Base-by-base conservation (phyloP, 306 rosid species). In the Mucuna pruriens region DNA sequence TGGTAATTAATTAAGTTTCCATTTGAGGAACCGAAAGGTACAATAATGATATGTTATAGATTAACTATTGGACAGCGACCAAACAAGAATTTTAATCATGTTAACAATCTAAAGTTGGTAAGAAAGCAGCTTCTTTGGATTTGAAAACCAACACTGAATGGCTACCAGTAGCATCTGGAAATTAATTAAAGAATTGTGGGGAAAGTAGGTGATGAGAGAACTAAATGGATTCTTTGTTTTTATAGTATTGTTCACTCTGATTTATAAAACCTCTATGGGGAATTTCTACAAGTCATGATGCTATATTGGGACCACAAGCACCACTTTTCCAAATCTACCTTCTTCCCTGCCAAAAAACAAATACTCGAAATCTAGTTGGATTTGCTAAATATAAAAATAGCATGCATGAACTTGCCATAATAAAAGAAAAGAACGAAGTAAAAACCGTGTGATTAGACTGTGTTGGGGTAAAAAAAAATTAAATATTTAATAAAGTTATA, bases 1-100 rank as follows among this genome's bases (percentile, higher is more conserved):
- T 80, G 65, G 39, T 58, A 72, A 65, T 67, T 60, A n/a, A 76
- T 67, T 69, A n/a, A 79, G 45, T 60, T 78, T 58, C 78, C 77
- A 69, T 78, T 38, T 76, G 45, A 73, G 87, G 54, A 76, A 83
- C 75, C 63, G 73, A 85, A 71, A 83, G 76, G 54, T 64, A 54
- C 44, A 54, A 78, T 70, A 77, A 46, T 33, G 72, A 55, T 16
- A 67, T 52, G 42, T 49, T 63, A 71, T 55, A 68, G n/a, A n/a
- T n/a, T n/a, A 55, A 48, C 74, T 33, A 71, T 38, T 54, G 51
- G 68, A 79, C 40, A 63, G 48, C 45, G 40, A 71, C 66, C 51
- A 38, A 79, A 80, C 65, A 66, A 54, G 36, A 69, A 78, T 54
- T 46, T 73, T 34, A 68, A 78, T 81, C 66, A 79, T 64, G 69